These are phyloP conservation scores for Ogataea polymorpha DNA, from an alignment of 805 yeast species.

Conservation along the genomic window DNA sequence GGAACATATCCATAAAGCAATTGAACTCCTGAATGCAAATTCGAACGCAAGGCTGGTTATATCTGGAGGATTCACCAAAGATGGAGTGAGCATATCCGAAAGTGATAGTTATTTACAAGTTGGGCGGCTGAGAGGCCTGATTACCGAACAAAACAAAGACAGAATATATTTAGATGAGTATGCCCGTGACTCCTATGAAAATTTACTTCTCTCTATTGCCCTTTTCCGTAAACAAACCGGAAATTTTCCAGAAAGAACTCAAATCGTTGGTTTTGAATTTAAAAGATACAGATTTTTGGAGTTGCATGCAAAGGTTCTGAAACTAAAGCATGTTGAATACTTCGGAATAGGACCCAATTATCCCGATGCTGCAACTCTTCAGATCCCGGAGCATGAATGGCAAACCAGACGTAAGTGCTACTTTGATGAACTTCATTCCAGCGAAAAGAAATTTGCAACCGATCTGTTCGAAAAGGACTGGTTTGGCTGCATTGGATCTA, in stretches of 20 bases:
- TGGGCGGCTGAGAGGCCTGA: constrained; percentile 35
- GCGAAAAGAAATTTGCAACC: constrained; percentile 55
- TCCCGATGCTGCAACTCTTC: constrained; percentile 13
- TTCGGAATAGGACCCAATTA: constrained; percentile 60
- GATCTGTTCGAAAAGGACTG: constrained; percentile 52
- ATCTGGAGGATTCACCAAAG: constrained; percentile 72
- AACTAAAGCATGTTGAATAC: constrained; percentile 44
- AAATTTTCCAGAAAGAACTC: constrained; percentile 48
- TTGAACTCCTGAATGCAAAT: constrained; percentile 34
- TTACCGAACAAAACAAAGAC: constrained; percentile 5
- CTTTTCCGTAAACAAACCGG: constrained; percentile 47
- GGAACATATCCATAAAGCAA: constrained; percentile 52
- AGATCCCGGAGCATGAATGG: constrained; percentile 10
- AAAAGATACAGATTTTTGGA: constrained; percentile 58
- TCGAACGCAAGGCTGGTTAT: constrained; percentile 22
- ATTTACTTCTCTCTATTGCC: constrained; percentile 58
- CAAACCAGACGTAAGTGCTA: constrained; percentile 34
- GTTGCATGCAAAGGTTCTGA: constrained; percentile 52
- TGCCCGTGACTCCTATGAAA: constrained; percentile 80
- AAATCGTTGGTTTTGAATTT: constrained; percentile 73
- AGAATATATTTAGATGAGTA: constrained; percentile 57
- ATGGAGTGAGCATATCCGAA: constrained; percentile 48
- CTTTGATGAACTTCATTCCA: constrained; percentile 41
- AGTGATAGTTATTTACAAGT: constrained; percentile 53
- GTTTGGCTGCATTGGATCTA: constrained; percentile 48